Conservation (phyloP, 176 grass and related monocot genomes). For the Eragrostis nindensis region DNA sequence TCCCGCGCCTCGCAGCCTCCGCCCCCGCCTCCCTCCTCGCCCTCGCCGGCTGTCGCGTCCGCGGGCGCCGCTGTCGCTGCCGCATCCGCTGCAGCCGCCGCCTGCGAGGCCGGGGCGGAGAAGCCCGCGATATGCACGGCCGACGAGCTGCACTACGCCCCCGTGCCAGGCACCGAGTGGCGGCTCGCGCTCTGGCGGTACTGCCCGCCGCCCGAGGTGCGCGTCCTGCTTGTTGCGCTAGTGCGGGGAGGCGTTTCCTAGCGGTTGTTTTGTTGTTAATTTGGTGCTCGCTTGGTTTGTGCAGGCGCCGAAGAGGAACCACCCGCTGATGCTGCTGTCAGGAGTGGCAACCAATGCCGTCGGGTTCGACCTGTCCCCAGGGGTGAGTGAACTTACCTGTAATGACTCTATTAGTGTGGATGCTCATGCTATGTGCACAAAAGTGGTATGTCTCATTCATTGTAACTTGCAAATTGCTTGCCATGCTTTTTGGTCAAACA, state of each 20-base stretch:
- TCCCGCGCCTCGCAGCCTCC: conserved; percentile 35
- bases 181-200: conserved; percentile 94
- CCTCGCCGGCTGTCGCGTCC: conserved; percentile 24
- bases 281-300: conserved; percentile 17
- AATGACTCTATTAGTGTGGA: neutral
- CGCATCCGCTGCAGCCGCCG: neutral
- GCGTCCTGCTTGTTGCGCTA: conserved; percentile 5
- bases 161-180: conserved; percentile 92
- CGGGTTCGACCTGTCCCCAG: conserved; percentile 95
- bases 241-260: neutral
- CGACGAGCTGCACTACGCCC: conserved; percentile 90
- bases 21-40: conserved; percentile 3
- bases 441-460: neutral
- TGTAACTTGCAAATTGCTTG: neutral
- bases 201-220: conserved; percentile 75
- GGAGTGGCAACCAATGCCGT: conserved; percentile 91
- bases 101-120: conserved; percentile 44
- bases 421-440: neutral
- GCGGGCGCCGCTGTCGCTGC: neutral
- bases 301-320: conserved; percentile 92
- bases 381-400: conserved; percentile 70
- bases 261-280: conserved; percentile 2
- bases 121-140: conserved; percentile 88
- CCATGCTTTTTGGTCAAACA: neutral
- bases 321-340: conserved; percentile 94